These are phyloP conservation scores for Phragmites australis DNA, from an alignment of 176 grass and related monocot species.

Conservation along the genomic window DNA sequence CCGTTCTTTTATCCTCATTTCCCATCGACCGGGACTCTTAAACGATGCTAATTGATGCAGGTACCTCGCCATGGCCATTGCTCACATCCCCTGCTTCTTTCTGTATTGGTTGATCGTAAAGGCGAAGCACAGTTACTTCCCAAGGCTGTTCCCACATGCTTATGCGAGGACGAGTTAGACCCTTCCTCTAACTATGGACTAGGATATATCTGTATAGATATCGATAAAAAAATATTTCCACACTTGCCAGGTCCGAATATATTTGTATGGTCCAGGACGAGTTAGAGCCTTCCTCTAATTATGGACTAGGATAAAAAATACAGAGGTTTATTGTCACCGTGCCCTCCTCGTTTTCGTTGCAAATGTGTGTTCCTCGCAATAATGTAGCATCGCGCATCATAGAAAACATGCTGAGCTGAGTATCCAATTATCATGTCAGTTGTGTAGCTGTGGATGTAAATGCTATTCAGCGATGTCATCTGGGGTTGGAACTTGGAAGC, in stretches of 20 bases:
- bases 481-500: too few relatives aligned
- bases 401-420: background rate
- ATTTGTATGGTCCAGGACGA: slow-evolving; percentile 36
- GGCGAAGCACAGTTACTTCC: slow-evolving; percentile 62
- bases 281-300: slow-evolving; percentile 30
- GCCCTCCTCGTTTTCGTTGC: background rate
- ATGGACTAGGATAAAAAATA: background rate
- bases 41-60: slow-evolving; percentile 32
- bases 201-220: background rate
- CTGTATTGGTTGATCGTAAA: slow-evolving; percentile 72
- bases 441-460: too few relatives aligned
- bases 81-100: slow-evolving; percentile 75
- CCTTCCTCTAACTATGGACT: background rate
- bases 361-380: too few relatives aligned
- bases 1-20: background rate
- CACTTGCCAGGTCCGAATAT: background rate
- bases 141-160: slow-evolving; percentile 59
- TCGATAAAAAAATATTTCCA: background rate
- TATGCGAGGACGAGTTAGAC: slow-evolving; percentile 52
- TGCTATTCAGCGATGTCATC: background rate
- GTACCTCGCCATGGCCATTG: slow-evolving; percentile 78
- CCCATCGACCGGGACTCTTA: background rate
- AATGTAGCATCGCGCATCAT: too few relatives aligned
- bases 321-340: background rate
- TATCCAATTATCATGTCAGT: background rate